A percentile compares a stretch with the other conserved stretches of the same genome.
These are phyloP conservation scores for Delphinella strobiligena DNA, from an alignment of 2,329 filamentous ascomycete species.

Conservation along the genomic window DNA sequence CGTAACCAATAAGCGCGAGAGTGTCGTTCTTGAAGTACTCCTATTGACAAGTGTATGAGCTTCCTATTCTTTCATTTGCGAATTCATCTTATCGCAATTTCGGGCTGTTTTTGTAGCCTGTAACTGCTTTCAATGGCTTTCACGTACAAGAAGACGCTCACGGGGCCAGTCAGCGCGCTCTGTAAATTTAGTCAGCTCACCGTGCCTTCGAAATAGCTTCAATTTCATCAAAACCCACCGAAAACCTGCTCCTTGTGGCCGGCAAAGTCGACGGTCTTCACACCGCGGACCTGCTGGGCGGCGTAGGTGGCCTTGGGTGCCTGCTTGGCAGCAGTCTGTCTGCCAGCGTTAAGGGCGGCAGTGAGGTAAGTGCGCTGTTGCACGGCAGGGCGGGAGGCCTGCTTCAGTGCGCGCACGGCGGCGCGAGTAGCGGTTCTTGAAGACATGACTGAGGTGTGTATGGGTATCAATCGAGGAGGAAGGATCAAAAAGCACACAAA, in stretches of 20 bases:
- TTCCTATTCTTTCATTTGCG: background rate
- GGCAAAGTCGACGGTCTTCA: slow-evolving; percentile 99
- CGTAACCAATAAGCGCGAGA: slow-evolving; percentile 97
- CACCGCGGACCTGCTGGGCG: slow-evolving; percentile 61
- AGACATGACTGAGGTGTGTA: slow-evolving; percentile 50
- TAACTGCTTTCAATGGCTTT: slow-evolving; percentile 42
- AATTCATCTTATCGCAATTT: slow-evolving; percentile 1
- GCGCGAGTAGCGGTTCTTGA: slow-evolving; percentile 59
- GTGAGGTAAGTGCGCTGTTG: slow-evolving; percentile 47
- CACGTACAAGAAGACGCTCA: slow-evolving; percentile 68
- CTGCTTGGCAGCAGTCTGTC: slow-evolving; percentile 26
- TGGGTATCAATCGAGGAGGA: slow-evolving; percentile 5
- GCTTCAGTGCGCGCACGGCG: slow-evolving; percentile 44
- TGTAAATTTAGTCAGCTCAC: slow-evolving; percentile 29
- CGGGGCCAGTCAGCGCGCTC: slow-evolving; percentile 97
- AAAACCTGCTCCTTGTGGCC: slow-evolving; percentile 90
- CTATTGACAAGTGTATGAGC: slow-evolving; percentile 35
- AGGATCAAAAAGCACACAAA: too few relatives aligned
- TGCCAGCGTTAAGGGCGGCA: slow-evolving; percentile 40
- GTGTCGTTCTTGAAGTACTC: slow-evolving; percentile 99
- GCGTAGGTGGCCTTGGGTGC: slow-evolving; percentile 33
- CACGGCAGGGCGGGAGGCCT: slow-evolving; percentile 37
- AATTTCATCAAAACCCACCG: slow-evolving; percentile 42
- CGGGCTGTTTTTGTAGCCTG: slow-evolving; percentile 1
- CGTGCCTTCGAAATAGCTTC: background rate